Evolutionary conservation across 148 eudicot species (phyloP).

Genomic region (Camellia granthamiana): DNA sequence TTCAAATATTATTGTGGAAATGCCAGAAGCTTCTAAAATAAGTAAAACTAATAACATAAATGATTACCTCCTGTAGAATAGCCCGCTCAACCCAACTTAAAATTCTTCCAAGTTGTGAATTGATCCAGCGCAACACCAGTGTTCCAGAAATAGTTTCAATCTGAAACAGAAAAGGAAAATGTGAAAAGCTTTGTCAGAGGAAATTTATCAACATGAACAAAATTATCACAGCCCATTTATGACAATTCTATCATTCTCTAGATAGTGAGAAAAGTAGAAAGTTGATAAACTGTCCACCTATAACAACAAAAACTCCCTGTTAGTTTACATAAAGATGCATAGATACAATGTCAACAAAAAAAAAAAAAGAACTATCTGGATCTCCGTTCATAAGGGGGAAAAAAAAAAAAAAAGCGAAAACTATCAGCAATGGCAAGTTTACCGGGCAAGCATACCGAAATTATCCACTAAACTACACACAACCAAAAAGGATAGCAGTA

Average conservation of each 20-base stretch:
- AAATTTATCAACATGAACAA: slow-evolving; percentile 1
- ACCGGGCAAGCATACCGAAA: background rate
- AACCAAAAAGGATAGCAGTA: background rate
- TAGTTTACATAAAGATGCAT: background rate
- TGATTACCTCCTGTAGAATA: slow-evolving; percentile 89
- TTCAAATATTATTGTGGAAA: background rate
- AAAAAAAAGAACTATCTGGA: too few relatives aligned
- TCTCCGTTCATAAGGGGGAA: background rate
- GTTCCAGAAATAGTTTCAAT: slow-evolving; percentile 94
- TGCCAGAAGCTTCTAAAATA: background rate
- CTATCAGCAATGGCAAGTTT: background rate
- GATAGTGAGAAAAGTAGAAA: background rate
- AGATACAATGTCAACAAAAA: background rate
- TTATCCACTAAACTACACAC: background rate
- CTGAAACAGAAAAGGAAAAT: slow-evolving; percentile 35
- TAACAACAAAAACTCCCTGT: background rate
- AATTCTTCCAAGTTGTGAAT: slow-evolving; percentile 87
- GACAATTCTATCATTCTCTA: background rate
- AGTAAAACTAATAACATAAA: slow-evolving; percentile 10
- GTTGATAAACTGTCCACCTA: background rate
- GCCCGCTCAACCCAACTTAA: slow-evolving; percentile 90
- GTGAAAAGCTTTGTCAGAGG: background rate
- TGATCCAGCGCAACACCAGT: slow-evolving; percentile 95
- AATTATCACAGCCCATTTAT: background rate
- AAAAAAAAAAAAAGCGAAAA: background rate